Evolutionary conservation across 2,329 filamentous ascomycete species (phyloP).

Genomic region (Calonectria fujianensis): DNA sequence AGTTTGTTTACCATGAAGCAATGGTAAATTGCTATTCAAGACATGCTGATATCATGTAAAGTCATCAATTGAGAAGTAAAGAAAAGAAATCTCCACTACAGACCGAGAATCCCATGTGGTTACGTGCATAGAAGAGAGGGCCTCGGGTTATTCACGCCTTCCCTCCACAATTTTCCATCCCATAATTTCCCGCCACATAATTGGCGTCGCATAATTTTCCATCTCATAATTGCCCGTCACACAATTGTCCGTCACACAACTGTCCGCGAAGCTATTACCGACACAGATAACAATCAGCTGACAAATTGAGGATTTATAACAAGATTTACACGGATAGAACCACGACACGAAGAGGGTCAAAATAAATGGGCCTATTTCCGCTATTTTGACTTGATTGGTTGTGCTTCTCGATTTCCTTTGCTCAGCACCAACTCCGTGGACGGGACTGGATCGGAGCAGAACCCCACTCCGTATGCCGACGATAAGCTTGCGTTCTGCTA

Average conservation of each 20-base stretch:
- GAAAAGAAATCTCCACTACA: neutral
- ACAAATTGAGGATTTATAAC: no score
- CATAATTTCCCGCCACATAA: neutral
- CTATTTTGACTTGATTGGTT: neutral
- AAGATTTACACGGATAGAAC: no score
- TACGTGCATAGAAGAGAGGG: neutral
- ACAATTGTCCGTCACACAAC: no score
- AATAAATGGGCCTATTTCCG: neutral
- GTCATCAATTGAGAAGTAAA: neutral
- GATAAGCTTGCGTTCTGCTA: neutral
- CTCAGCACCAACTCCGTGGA: neutral
- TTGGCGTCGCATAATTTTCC: no score
- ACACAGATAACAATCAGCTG: no score
- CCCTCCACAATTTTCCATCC: neutral
- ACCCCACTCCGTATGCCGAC: constrained; percentile 3
- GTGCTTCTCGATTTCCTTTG: neutral
- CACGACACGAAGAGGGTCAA: neutral
- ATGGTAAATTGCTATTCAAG: neutral
- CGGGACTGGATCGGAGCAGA: neutral
- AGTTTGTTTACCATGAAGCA: neutral
- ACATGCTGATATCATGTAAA: neutral
- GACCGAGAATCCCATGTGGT: neutral
- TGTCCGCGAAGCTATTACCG: neutral
- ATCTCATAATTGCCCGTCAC: neutral
- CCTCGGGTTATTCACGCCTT: neutral